phyloP scores from a whole-genome alignment of 805 yeast genomes.

The Kuraishia capsulata region DNA sequence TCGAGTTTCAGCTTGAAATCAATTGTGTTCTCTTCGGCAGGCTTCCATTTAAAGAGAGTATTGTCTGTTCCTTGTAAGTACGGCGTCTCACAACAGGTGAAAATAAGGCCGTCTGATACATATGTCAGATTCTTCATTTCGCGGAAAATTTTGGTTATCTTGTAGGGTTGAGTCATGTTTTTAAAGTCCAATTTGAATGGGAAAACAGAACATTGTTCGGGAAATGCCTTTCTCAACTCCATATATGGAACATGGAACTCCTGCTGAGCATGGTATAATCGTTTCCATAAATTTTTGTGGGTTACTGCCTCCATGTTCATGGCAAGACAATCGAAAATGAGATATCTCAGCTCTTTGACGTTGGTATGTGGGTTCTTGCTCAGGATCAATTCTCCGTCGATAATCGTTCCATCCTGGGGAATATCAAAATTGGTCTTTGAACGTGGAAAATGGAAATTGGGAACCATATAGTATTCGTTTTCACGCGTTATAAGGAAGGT shows the following conservation, averaged over 20 bases:
- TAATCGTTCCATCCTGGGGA: constrained; percentile 77
- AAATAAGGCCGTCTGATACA: constrained; percentile 87
- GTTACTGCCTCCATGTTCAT: constrained; percentile 68
- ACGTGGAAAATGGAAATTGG: constrained; percentile 77
- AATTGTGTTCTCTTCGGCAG: constrained; percentile 88
- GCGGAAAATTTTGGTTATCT: constrained; percentile 64
- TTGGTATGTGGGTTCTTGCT: constrained; percentile 47
- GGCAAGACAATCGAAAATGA: constrained; percentile 88
- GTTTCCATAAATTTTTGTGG: constrained; percentile 62
- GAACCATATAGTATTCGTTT: constrained; percentile 75
- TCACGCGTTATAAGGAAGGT: constrained; percentile 84
- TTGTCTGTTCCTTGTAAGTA: constrained; percentile 85
- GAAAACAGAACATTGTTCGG: constrained; percentile 65
- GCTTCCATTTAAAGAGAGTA: constrained; percentile 90
- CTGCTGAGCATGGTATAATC: constrained; percentile 81
- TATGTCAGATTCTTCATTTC: constrained; percentile 70
- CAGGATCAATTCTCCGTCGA: constrained; percentile 90
- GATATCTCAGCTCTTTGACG: constrained; percentile 61
- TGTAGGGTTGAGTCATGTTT: constrained; percentile 78
- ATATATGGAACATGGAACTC: constrained; percentile 77
- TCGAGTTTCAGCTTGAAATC: constrained; percentile 70
- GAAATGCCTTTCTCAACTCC: constrained; percentile 56
- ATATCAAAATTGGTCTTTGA: constrained; percentile 34
- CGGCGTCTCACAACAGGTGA: constrained; percentile 85
- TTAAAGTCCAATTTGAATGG: constrained; percentile 86